A percentile compares a stretch with the other conserved stretches of the same genome.
Conservation (phyloP, 2,329 filamentous ascomycete species). For the Ophiobolus disseminans region DNA sequence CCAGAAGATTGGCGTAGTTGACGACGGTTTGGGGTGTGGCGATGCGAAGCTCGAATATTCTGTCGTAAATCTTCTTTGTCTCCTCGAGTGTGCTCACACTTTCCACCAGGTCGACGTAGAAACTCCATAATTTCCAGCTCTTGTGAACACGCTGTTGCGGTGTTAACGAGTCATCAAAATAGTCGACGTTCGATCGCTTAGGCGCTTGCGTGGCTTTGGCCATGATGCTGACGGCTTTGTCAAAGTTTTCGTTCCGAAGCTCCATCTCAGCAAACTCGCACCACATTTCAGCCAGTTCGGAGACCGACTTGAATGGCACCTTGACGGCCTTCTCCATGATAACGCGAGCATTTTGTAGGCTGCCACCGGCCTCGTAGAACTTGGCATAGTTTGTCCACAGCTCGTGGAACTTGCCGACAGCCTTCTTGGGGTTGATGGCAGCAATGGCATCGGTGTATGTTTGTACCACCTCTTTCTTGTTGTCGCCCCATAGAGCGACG, state of each 20-base stretch:
- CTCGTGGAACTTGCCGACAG: conserved; percentile 89
- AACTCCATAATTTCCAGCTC: conserved; percentile 99
- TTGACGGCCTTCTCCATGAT: conserved; percentile 99
- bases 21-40: conserved; percentile 98
- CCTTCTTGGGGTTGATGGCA: conserved; percentile 92
- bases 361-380: conserved; percentile 89
- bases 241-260: conserved; percentile 92
- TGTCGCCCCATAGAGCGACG: conserved; percentile 93
- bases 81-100: conserved; percentile 91
- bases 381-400: conserved; percentile 97
- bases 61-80: conserved; percentile 91
- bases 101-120: conserved; percentile 97
- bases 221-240: conserved; percentile 94
- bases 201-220: conserved; percentile 96
- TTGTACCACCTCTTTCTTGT: conserved; percentile 87
- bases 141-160: conserved; percentile 98
- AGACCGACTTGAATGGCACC: conserved; percentile 97
- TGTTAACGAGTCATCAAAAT: conserved; percentile 92
- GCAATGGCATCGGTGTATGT: conserved; percentile 95
- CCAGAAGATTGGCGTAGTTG: conserved; percentile 95
- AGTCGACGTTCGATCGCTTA: conserved; percentile 97
- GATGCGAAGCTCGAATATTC: conserved; percentile 97
- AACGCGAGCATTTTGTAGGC: conserved; percentile 82
- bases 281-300: conserved; percentile 97
- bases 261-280: conserved; percentile 99